Base-by-base conservation (phyloP, 495 filamentous ascomycete species). In the Stereocaulon alpinum region DNA sequence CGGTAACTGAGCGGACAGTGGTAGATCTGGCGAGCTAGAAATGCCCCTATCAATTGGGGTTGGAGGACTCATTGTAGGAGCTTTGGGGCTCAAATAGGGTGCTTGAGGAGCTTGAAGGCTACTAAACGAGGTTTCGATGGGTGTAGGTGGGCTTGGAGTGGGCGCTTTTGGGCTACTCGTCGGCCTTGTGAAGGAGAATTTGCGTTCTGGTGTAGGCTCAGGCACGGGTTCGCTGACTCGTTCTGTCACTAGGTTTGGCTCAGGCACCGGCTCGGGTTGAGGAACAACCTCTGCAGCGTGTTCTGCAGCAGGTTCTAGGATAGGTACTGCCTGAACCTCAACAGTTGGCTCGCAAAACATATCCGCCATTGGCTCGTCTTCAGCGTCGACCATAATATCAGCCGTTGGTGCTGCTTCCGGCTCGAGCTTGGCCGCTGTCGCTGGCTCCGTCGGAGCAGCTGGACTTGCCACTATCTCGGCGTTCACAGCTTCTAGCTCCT, bases 61-160 rank as follows among this genome's bases (percentile, higher is more conserved):
- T 20, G 52, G 64, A 58, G 43, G 63, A 54, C 56, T 54, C 63
- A 63, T 61, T n/a, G 49, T 57, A 11, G 63, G 62, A n/a, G 60
- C 63, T 40, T 55, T 60, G 14, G 59, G 62, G 51, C 68, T 70
- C 40, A 58, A 22, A 17, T 37, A 54, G 20, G 24, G 41, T 27
- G 50, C 52, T 41, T 60, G 57, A 20, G 47, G 47, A 34, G 62
- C 32, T 40, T 41, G 62, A 40, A 45, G 41, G 22, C 47, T 24
- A 49, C 34, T 56, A 22, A 61, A 58, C 5, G 63, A 42, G 10
- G 43, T 63, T 63, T 66, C 63, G 43, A 66, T 66, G 50, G 55
- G 65, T 59, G 65, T 67, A 18, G 66, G 55, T 58, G 65, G 63
- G 53, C 62, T 61, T 54, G 65, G 60, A 55, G 65, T 61, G 22